Evolutionary conservation across 2,329 filamentous ascomycete species (phyloP).

Genomic region (Fusarium begoniae): DNA sequence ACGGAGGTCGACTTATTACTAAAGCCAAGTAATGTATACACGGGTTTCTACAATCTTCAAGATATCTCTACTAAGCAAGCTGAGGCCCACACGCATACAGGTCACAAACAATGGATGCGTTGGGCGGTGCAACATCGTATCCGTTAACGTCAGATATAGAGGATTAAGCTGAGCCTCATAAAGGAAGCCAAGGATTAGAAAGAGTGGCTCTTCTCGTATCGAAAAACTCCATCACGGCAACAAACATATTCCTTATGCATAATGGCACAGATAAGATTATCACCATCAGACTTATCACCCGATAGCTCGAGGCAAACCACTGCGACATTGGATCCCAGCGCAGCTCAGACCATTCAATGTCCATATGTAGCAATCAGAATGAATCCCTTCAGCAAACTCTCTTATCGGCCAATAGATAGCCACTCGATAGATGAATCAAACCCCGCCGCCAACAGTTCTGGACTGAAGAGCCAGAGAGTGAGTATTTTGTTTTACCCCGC

Average conservation of each 20-base stretch:
- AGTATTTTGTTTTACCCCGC: constrained; percentile 28
- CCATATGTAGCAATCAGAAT: constrained; percentile 13
- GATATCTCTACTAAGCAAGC: not conserved
- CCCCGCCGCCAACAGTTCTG: constrained; percentile 12
- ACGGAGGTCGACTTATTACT: not conserved
- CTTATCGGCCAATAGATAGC: constrained; percentile 21
- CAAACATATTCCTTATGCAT: constrained; percentile 4
- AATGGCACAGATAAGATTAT: not conserved
- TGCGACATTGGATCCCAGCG: not conserved
- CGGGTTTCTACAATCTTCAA: not conserved
- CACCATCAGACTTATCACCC: not conserved
- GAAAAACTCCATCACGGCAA: not conserved
- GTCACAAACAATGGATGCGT: not conserved
- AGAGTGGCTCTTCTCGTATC: constrained; percentile 25
- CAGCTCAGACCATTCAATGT: not conserved
- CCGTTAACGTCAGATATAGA: not conserved
- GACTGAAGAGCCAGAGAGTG: not conserved
- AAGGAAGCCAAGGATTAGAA: not conserved
- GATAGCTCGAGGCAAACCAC: constrained; percentile 17
- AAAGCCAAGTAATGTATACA: not conserved
- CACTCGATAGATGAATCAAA: constrained; percentile 1
- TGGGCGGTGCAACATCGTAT: not conserved
- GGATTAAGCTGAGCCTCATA: not conserved
- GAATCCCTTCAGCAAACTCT: not conserved
- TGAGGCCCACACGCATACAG: not conserved